These are phyloP conservation scores for Metschnikowia continentalis DNA, from an alignment of 805 yeast genomes.

Conservation along the genomic window DNA sequence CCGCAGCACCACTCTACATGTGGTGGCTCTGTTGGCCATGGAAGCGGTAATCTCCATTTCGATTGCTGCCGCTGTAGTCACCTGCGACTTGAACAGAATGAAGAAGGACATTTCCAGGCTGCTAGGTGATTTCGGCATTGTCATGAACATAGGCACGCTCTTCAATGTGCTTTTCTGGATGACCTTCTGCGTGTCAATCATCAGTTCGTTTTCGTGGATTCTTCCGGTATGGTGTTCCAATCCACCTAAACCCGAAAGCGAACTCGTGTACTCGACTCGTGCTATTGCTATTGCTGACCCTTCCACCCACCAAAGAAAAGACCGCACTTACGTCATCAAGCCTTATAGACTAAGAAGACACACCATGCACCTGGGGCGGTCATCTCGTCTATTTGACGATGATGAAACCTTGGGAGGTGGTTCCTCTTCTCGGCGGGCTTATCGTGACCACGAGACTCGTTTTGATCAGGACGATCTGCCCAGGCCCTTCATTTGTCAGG, in stretches of 20 bases:
- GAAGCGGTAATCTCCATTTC: conserved; percentile 28
- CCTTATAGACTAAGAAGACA: conserved; percentile 6
- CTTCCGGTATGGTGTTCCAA: conserved; percentile 51
- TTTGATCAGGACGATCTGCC: background rate
- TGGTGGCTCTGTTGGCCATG: conserved; percentile 33
- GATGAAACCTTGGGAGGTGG: conserved; percentile 16
- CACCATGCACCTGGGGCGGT: background rate
- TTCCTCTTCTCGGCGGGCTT: background rate
- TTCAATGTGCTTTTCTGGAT: conserved; percentile 45
- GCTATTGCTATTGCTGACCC: background rate
- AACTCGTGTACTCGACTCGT: conserved; percentile 5
- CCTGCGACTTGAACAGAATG: conserved; percentile 19
- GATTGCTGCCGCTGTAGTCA: conserved; percentile 28
- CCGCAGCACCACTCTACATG: conserved; percentile 33
- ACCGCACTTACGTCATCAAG: background rate
- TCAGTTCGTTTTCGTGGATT: conserved; percentile 32
- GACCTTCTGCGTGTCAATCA: conserved; percentile 20
- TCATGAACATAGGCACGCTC: conserved; percentile 35
- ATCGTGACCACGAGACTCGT: background rate
- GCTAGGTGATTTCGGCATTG: conserved; percentile 46
- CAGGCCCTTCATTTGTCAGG: background rate
- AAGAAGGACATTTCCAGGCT: conserved; percentile 17
- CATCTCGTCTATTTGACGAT: conserved; percentile 14
- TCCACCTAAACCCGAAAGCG: conserved; percentile 31
- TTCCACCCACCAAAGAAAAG: background rate